Conservation (phyloP, 2,329 filamentous ascomycete genomes). For the Ilyonectria sp. region DNA sequence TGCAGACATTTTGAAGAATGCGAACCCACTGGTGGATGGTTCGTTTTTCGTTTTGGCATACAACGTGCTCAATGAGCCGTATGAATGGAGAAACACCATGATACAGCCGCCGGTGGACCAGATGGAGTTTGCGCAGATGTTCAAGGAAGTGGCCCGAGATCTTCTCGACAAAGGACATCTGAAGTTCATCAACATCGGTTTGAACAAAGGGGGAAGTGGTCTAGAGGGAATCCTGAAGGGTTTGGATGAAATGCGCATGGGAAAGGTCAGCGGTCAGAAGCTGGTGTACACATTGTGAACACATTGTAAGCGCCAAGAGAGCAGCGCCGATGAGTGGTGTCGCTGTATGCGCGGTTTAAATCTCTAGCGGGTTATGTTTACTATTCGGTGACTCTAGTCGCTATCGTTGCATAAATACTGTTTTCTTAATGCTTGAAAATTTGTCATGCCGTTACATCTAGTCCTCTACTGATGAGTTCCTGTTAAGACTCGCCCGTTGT, state of each 20-base stretch:
- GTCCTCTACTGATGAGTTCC: too few relatives aligned
- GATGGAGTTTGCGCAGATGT: slow-evolving; percentile 24
- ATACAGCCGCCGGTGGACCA: slow-evolving; percentile 11
- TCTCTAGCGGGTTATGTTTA: too few relatives aligned
- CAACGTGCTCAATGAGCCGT: too few relatives aligned
- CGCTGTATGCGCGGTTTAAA: too few relatives aligned
- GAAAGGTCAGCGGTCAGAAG: slow-evolving; percentile 22
- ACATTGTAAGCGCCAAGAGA: too few relatives aligned
- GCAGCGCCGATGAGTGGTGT: too few relatives aligned
- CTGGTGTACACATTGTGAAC: slow-evolving; percentile 26
- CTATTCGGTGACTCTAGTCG: too few relatives aligned
- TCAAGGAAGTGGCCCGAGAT: slow-evolving; percentile 22
- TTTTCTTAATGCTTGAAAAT: too few relatives aligned
- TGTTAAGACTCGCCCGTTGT: too few relatives aligned
- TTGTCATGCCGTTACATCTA: too few relatives aligned
- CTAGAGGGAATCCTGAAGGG: slow-evolving; percentile 7
- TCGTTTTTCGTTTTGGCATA: slow-evolving; percentile 8
- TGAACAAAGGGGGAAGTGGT: not conserved
- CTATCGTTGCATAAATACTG: too few relatives aligned
- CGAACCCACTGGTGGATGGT: slow-evolving; percentile 25
- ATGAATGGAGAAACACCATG: too few relatives aligned
- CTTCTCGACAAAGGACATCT: slow-evolving; percentile 5
- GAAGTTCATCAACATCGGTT: slow-evolving; percentile 10
- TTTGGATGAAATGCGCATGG: slow-evolving; percentile 17
- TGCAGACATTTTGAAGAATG: not conserved